Conservation (phyloP, 768 basidiomycete genomes). For the Pleurotus ostreatus region DNA sequence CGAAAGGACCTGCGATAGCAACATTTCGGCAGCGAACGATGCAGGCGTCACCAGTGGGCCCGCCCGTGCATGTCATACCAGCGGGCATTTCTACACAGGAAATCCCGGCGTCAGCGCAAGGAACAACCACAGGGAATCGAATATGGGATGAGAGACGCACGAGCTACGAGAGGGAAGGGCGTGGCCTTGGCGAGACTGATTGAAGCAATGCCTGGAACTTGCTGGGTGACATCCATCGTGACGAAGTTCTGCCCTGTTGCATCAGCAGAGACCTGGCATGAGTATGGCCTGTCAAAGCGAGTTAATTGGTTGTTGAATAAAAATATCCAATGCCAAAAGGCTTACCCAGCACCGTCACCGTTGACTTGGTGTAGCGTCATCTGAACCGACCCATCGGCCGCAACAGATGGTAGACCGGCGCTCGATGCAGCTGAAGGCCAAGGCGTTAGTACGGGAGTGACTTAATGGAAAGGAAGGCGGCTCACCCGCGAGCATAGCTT, state of each 20-base stretch:
- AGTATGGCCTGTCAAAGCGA: background rate
- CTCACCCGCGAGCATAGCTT: background rate
- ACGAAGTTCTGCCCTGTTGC: slow-evolving; percentile 19
- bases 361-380: slow-evolving; percentile 25
- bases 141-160: slow-evolving; percentile 5
- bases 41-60: slow-evolving; percentile 23
- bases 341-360: slow-evolving; percentile 26
- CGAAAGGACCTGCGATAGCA: slow-evolving; percentile 28
- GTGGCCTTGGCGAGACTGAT: background rate
- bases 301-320: background rate
- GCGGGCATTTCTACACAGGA: slow-evolving; percentile 23
- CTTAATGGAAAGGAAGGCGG: background rate
- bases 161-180: slow-evolving; percentile 4
- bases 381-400: slow-evolving; percentile 17
- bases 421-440: slow-evolving; percentile 14
- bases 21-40: slow-evolving; percentile 31
- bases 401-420: slow-evolving; percentile 19
- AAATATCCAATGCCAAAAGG: background rate
- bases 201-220: slow-evolving; percentile 17
- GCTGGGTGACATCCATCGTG: slow-evolving; percentile 15
- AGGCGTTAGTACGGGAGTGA: background rate
- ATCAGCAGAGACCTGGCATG: slow-evolving; percentile 1
- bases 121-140: slow-evolving; percentile 16
- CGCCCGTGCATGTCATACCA: slow-evolving; percentile 31
- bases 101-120: no score